Evolutionary conservation across 2,329 filamentous ascomycete species (phyloP).

Genomic region (Xylaria sp.): DNA sequence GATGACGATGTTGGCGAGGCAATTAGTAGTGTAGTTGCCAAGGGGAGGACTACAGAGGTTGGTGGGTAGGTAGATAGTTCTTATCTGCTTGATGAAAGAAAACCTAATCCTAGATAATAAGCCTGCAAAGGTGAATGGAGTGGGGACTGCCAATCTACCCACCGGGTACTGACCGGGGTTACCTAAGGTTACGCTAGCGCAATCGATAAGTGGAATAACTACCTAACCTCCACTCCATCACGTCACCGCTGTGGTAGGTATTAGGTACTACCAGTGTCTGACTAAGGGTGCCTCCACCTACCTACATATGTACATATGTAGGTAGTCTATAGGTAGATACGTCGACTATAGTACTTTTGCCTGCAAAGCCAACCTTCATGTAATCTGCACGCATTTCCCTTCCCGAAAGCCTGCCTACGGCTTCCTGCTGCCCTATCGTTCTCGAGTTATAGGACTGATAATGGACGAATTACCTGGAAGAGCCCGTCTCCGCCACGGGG

Average conservation of each 20-base stretch:
- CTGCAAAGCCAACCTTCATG: not conserved
- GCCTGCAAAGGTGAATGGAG: not conserved
- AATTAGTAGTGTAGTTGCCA: too few species aligned
- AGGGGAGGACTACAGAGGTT: too few species aligned
- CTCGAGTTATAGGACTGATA: constrained; percentile 14
- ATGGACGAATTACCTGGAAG: constrained; percentile 43
- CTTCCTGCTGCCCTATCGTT: not conserved
- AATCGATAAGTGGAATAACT: not conserved
- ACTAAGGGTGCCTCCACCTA: too few species aligned
- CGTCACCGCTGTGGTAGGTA: not conserved
- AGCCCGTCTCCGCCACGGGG: constrained; percentile 51
- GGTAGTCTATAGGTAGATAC: too few species aligned
- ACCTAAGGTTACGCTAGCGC: not conserved
- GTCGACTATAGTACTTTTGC: not conserved
- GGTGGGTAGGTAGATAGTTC: too few species aligned
- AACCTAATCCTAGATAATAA: not conserved
- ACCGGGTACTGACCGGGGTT: too few species aligned
- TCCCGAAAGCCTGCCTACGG: not conserved
- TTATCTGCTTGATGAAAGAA: not conserved
- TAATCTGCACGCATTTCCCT: not conserved
- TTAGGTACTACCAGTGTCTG: too few species aligned
- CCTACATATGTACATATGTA: too few species aligned
- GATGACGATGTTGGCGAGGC: too few species aligned
- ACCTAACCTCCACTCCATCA: not conserved
- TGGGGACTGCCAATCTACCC: not conserved